A percentile compares a stretch with the other conserved stretches of the same genome.
Evolutionary conservation across 2,329 filamentous ascomycete genomes (phyloP).

Genomic region (Metarhizium humberi): DNA sequence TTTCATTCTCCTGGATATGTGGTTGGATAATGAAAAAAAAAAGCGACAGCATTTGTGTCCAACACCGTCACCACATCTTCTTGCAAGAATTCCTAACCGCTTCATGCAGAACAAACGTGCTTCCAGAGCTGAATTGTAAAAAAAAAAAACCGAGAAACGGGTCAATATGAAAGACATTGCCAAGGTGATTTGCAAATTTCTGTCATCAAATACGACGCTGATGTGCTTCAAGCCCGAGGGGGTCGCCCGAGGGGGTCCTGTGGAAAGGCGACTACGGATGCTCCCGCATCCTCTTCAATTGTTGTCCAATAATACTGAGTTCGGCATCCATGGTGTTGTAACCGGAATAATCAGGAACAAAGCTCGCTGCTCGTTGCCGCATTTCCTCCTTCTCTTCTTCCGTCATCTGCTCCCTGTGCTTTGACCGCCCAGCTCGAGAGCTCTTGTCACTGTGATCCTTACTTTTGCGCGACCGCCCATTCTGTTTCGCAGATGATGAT

Average conservation of each 20-base stretch:
- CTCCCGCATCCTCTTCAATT: constrained; percentile 3
- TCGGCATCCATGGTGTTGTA: constrained; percentile 9
- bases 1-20: no score
- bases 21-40: no score
- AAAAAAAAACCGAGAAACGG: not conserved
- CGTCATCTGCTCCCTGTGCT: not conserved
- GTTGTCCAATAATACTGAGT: constrained; percentile 5
- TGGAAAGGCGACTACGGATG: not conserved
- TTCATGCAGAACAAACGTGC: no score
- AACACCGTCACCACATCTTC: no score
- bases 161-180: not conserved
- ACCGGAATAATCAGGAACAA: constrained; percentile 5
- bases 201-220: not conserved
- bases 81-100: no score
- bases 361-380: constrained; percentile 1
- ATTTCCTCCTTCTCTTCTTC: not conserved
- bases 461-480: not conserved
- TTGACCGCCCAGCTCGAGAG: not conserved
- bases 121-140: not conserved
- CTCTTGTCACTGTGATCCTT: not conserved
- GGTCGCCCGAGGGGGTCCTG: no score
- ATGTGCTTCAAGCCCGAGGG: not conserved
- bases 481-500: not conserved
- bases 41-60: no score
- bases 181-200: not conserved